Evolutionary conservation across 2,329 filamentous ascomycete genomes (phyloP), one percentile per base, ranked within the genome.

Genomic region (Neurospora sp.): DNA sequence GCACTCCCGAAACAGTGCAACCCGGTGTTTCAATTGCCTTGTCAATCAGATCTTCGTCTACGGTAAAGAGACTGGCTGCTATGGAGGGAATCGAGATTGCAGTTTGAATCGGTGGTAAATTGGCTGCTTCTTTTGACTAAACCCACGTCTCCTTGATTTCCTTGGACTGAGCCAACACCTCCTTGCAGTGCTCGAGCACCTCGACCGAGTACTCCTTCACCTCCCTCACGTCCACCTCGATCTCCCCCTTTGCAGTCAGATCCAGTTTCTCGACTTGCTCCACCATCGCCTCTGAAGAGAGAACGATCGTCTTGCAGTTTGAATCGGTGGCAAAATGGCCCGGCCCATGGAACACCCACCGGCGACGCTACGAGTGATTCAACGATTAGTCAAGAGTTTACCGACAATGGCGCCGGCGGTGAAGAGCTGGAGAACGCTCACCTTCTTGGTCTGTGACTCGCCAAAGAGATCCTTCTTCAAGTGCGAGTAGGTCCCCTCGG

Each of bases 401-500:
- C 92, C 92, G 38, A 92, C 92, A 74, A 99, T 97, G 71, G 96
- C 96, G 83, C 96, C 96, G 8, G 96, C 93, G 19, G 93, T 96
- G 73, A 99, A 86, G 70, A 99, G 90, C 82, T 98, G 94, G 46
- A 97, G 72, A 67, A 99, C 87, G 68, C 95, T 93, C 33, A 99
- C 89, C 82, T 93, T 96, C 84, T 97, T 93, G 70, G 90, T 92
- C 6, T 86, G 85, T 11, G 91, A 90, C 83, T 99, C 96, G 81
- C 96, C 95, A 76, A 98, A 99, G 78, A 95, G 84, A 81, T 97
- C 94, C 78, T 87, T 89, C 86, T 99, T 99, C 76, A 99, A 82
- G 79, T 99, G 96, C 79, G 88, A 92, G 84, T 99, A 99, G 28
- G 93, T 91, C 28, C 28, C 28, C 28, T 28, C 2, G 96, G 95